phyloP scores from a whole-genome alignment of 768 basidiomycete genomes.

The Lentinula aciculospora region DNA sequence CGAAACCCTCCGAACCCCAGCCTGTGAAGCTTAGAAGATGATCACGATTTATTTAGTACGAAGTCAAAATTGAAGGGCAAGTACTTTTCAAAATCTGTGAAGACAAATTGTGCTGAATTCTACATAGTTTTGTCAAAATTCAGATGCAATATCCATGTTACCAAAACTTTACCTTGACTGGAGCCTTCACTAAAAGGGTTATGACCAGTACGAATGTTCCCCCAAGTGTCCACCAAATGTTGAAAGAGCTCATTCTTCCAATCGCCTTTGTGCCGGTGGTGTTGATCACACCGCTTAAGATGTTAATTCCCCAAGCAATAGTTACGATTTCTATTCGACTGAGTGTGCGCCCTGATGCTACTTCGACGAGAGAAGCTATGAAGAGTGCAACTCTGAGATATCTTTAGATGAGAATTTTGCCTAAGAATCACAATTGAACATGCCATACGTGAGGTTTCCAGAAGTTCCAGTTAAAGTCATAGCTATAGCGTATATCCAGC shows the following conservation, averaged over 20 bases:
- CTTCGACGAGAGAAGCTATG: conserved; percentile 48
- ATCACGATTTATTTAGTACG: neutral
- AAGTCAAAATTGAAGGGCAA: neutral
- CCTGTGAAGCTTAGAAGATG: conserved; percentile 43
- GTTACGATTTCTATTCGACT: conserved; percentile 43
- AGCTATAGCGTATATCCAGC: conserved; percentile 57
- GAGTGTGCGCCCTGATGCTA: conserved; percentile 36
- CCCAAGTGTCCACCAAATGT: conserved; percentile 58
- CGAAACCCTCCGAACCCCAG: conserved; percentile 47
- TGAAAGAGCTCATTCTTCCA: conserved; percentile 48
- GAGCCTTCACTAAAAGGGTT: conserved; percentile 51
- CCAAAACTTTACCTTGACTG: conserved; percentile 34
- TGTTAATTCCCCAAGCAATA: conserved; percentile 55
- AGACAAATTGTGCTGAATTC: conserved; percentile 50
- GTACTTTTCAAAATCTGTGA: conserved; percentile 52
- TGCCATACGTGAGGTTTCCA: conserved; percentile 42
- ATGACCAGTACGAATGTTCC: conserved; percentile 54
- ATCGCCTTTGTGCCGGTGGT: conserved; percentile 53
- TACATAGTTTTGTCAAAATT: conserved; percentile 12
- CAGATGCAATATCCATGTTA: neutral
- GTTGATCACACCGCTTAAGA: conserved; percentile 48
- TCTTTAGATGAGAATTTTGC: neutral
- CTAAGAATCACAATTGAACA: neutral
- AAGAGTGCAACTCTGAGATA: conserved; percentile 41
- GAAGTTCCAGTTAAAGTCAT: conserved; percentile 58